Evolutionary conservation across 2,329 filamentous ascomycete species (phyloP).

Genomic region (Arthrobotrys entomopaga): DNA sequence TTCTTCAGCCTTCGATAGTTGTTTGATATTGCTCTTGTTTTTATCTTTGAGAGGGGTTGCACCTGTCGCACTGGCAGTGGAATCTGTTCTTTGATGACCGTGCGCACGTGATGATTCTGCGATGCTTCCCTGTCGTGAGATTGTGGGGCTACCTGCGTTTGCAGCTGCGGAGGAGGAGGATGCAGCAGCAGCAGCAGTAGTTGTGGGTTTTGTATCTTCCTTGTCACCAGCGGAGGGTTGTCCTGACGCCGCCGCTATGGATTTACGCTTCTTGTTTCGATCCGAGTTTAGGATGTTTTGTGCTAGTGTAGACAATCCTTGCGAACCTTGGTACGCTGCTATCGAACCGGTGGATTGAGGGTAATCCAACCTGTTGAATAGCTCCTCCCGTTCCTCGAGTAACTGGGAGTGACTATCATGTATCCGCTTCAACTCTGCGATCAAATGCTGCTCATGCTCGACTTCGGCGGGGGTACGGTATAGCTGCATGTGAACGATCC

Average conservation of each 20-base stretch:
- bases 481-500: constrained; percentile 82
- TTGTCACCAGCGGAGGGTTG: constrained; percentile 68
- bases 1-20: constrained; percentile 77
- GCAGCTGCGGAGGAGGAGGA: constrained; percentile 56
- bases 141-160: constrained; percentile 61
- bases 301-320: constrained; percentile 80
- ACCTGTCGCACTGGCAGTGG: constrained; percentile 60
- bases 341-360: constrained; percentile 77
- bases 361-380: constrained; percentile 86
- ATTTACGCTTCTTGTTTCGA: constrained; percentile 87
- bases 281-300: constrained; percentile 80
- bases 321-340: constrained; percentile 80
- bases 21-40: constrained; percentile 54
- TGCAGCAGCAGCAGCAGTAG: no score
- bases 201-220: constrained; percentile 61
- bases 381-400: constrained; percentile 85
- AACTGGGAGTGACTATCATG: constrained; percentile 85
- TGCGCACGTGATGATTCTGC: constrained; percentile 63
- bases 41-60: constrained; percentile 40
- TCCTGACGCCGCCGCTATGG: constrained; percentile 63
- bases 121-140: constrained; percentile 67
- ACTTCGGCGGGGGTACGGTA: constrained; percentile 85
- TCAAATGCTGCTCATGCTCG: constrained; percentile 86
- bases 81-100: constrained; percentile 61
- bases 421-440: constrained; percentile 92